phyloP scores from a whole-genome alignment of 2,329 filamentous ascomycete genomes.

The Didymella segeticola region DNA sequence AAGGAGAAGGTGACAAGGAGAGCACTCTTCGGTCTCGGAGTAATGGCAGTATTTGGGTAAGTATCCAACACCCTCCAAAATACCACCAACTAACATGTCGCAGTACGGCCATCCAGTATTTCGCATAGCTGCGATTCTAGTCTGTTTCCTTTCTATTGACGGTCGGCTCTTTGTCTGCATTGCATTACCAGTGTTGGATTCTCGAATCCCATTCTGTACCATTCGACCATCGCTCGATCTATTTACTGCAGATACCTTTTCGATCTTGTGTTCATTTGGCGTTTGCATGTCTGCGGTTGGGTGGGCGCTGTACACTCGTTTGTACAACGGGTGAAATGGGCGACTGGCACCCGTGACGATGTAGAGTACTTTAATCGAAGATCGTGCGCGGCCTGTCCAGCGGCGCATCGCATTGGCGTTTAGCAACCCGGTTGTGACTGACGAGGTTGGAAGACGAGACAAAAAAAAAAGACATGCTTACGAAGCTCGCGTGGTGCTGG shows the following conservation, averaged over 20 bases:
- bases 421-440: no score
- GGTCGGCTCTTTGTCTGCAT: slow-evolving; percentile 18
- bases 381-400: slow-evolving; percentile 2
- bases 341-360: slow-evolving; percentile 8
- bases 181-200: slow-evolving; percentile 17
- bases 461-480: no score
- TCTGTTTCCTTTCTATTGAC: slow-evolving; percentile 8
- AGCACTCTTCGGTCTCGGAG: slow-evolving; percentile 83
- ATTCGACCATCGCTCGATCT: slow-evolving; percentile 13
- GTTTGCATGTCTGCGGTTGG: slow-evolving; percentile 13
- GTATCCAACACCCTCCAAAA: slow-evolving; percentile 50
- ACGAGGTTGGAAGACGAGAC: no score
- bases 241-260: slow-evolving; percentile 14
- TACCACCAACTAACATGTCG: not conserved
- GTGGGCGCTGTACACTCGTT: slow-evolving; percentile 25
- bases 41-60: slow-evolving; percentile 89
- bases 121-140: slow-evolving; percentile 1
- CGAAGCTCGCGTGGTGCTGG: no score
- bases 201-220: slow-evolving; percentile 8
- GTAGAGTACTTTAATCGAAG: slow-evolving; percentile 35
- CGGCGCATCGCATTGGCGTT: not conserved
- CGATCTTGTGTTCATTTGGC: slow-evolving; percentile 18
- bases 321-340: slow-evolving; percentile 12
- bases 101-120: slow-evolving; percentile 16
- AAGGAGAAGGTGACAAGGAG: slow-evolving; percentile 87